Evolutionary conservation across 2,329 filamentous ascomycete genomes (phyloP), one percentile per base, ranked within the genome.

Genomic region (Neonectria sp.): DNA sequence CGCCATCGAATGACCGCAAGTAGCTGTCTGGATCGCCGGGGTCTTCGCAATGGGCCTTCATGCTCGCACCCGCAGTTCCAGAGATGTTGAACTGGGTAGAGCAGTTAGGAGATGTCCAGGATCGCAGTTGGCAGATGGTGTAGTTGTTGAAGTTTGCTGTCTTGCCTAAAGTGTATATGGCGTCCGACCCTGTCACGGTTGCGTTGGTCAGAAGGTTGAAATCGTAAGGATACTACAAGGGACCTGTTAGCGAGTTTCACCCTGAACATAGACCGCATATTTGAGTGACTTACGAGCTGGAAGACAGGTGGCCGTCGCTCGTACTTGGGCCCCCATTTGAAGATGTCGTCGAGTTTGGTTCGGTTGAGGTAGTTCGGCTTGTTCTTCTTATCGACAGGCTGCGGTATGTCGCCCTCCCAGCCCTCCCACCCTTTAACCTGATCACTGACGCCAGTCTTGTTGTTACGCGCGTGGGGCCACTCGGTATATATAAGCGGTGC

Each of bases 131-230:
- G 75, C 93, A 96, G 0, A 96, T 80, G 0, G 90, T 89, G 75
- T 91, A 95, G 33, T 88, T 83, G 0, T 73, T 76, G 7, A 79
- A 76, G 5, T 31, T 46, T 0, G 73, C 63, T 8, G 72, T 76
- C 63, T 91, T 90, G 2, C 85, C 89, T 1, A 96, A 83, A 0
- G 95, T 70, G 75, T 95, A 95, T 2, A 95, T 84, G 0, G 90
- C 82, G 58, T 90, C 85, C 6, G 74, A 70, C 0, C 35, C 51
- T 75, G 82, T 4, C 75, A 81, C 2, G 2, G 85, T 85, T 2
- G 81, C 81, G 73, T 93, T 92, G 48, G 86, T 80, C 6, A 94
- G 78, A 0, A 92, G 92, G 76, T 95, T 95, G 79, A 86, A 92
- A 6, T 86, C 79, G 1, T 81, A 77, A 0, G 93, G 93, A 29